Percentiles rank a stretch among this genome's conserved stretches.
These are phyloP conservation scores for Nephelium lappaceum DNA, from an alignment of 345 rosid genomes.

Conservation along the genomic window DNA sequence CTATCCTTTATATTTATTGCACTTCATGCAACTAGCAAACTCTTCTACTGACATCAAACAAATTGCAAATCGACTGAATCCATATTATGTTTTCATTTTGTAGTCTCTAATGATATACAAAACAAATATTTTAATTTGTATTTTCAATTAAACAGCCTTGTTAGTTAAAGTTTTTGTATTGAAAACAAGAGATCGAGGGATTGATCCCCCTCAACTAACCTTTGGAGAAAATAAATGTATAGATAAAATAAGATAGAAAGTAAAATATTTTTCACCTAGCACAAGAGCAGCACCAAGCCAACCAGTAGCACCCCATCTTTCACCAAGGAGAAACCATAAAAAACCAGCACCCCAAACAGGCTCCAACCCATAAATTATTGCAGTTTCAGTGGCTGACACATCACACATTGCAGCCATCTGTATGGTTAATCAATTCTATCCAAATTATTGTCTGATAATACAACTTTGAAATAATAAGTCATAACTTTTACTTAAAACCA, in stretches of 20 bases:
- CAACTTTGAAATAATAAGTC: background rate
- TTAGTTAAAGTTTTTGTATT: too few species aligned
- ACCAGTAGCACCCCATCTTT: slow-evolving; percentile 63
- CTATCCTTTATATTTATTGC: background rate
- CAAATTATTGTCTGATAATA: background rate
- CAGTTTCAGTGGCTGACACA: slow-evolving; percentile 62
- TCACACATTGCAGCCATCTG: slow-evolving; percentile 66
- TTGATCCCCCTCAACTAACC: background rate
- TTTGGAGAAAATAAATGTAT: background rate
- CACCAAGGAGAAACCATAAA: slow-evolving; percentile 75
- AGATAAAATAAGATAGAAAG: slow-evolving; percentile 18
- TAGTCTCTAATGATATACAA: background rate
- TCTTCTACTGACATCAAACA: background rate
- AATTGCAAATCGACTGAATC: background rate
- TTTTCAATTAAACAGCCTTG: too few species aligned
- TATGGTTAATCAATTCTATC: slow-evolving; percentile 2
- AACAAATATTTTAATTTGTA: background rate
- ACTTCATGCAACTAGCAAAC: background rate
- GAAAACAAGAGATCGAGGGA: background rate
- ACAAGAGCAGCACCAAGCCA: slow-evolving; percentile 71
- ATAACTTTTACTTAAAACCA: background rate
- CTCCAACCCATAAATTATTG: slow-evolving; percentile 66
- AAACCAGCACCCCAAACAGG: slow-evolving; percentile 74
- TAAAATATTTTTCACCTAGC: too few species aligned
- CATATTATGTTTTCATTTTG: background rate